Percentiles rank a stretch among this genome's conserved stretches.
phyloP scores from a whole-genome alignment of 169 alveolate species.

The Cryptosporidium ubiquitum region DNA sequence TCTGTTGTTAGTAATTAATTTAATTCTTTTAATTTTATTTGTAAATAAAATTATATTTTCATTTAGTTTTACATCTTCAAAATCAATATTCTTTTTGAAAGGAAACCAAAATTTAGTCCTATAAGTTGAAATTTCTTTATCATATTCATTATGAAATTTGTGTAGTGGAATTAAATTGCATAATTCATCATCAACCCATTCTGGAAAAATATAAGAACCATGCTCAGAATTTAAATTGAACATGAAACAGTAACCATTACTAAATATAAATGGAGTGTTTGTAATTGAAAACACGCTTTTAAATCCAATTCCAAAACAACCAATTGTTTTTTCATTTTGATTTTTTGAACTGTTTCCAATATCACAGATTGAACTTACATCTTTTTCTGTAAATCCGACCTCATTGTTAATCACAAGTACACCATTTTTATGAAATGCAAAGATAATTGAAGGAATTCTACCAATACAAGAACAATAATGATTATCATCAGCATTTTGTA shows the following conservation, averaged over 20 bases:
- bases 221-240: slow-evolving; percentile 14
- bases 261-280: slow-evolving; percentile 77
- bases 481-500: slow-evolving; percentile 82
- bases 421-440: slow-evolving; percentile 42
- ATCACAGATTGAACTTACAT: slow-evolving; percentile 77
- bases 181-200: slow-evolving; percentile 22
- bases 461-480: slow-evolving; percentile 51
- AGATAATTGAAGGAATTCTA: slow-evolving; percentile 61
- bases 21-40: slow-evolving; percentile 37
- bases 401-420: slow-evolving; percentile 77
- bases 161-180: background rate
- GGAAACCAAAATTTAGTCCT: slow-evolving; percentile 65
- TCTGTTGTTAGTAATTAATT: background rate
- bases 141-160: slow-evolving; percentile 3
- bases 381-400: slow-evolving; percentile 76
- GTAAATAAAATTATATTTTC: slow-evolving; percentile 37
- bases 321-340: slow-evolving; percentile 47
- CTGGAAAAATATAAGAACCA: slow-evolving; percentile 49
- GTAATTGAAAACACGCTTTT: slow-evolving; percentile 79
- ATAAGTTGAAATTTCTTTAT: background rate
- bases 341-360: slow-evolving; percentile 75
- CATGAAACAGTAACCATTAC: slow-evolving; percentile 75
- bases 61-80: background rate
- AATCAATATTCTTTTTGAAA: background rate
- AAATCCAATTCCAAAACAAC: slow-evolving; percentile 80